Conservation (phyloP, 352 stramenopile genomes). For the Globisporangium lucens region DNA sequence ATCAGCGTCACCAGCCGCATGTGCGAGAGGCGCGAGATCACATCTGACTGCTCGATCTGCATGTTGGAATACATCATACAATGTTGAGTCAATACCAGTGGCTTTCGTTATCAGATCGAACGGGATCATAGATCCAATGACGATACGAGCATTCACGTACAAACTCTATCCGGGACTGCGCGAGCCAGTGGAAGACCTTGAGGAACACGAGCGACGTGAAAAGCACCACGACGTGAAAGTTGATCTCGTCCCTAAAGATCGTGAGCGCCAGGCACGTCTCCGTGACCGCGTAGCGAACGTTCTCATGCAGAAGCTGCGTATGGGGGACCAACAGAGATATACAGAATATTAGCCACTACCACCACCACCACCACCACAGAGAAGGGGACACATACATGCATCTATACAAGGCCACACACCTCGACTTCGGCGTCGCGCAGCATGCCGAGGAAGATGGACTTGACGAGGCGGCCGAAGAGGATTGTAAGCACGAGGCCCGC, state of each 20-base stretch:
- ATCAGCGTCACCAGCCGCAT: constrained; percentile 89
- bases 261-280: constrained; percentile 99
- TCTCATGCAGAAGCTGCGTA: constrained; percentile 91
- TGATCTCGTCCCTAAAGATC: constrained; percentile 98
- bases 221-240: constrained; percentile 91
- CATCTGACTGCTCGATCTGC: constrained; percentile 89
- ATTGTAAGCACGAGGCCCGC: constrained; percentile 90
- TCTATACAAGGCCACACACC: constrained; percentile 24
- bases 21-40: constrained; percentile 75
- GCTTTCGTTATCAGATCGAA: background rate
- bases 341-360: background rate
- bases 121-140: background rate
- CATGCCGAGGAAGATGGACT: constrained; percentile 84
- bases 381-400: too few relatives aligned
- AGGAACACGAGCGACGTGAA: constrained; percentile 95
- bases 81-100: background rate
- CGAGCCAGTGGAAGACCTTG: constrained; percentile 94
- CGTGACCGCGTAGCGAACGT: constrained; percentile 96
- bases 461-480: constrained; percentile 67
- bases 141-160: constrained; percentile 35
- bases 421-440: constrained; percentile 84
- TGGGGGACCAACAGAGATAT: background rate
- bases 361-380: background rate
- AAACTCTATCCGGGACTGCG: constrained; percentile 88
- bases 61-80: constrained; percentile 5